These are phyloP conservation scores for Rutstroemia sp. DNA, from an alignment of 2,329 filamentous ascomycete genomes.

Conservation along the genomic window DNA sequence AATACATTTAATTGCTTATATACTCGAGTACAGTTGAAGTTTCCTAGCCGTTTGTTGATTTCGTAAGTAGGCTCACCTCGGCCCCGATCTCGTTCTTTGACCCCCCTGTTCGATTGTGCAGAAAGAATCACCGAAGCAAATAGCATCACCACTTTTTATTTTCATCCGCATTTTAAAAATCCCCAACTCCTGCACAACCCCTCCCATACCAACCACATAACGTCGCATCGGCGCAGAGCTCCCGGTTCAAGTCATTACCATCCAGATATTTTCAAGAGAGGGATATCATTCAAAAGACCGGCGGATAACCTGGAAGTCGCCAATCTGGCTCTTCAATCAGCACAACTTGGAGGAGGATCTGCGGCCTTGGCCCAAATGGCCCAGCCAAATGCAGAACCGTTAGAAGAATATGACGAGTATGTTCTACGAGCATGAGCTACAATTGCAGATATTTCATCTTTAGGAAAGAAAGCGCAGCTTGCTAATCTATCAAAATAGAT, in stretches of 20 bases:
- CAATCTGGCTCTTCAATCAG: conserved; percentile 56
- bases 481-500: conserved; percentile 41
- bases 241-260: neutral
- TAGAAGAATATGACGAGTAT: conserved; percentile 58
- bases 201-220: neutral
- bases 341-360: conserved; percentile 54
- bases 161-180: neutral
- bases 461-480: conserved; percentile 1
- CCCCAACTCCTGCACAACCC: neutral
- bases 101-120: neutral
- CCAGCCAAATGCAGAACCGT: conserved; percentile 57
- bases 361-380: conserved; percentile 63
- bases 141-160: neutral
- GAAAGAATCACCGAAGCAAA: neutral
- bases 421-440: conserved; percentile 26
- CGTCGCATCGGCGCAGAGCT: neutral
- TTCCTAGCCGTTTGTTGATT: neutral
- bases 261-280: neutral
- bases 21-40: too few relatives aligned
- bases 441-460: conserved; percentile 5
- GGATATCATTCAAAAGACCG: neutral
- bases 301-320: conserved; percentile 29
- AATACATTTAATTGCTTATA: too few relatives aligned
- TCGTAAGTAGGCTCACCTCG: neutral
- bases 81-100: neutral